phyloP scores from a whole-genome alignment of 2,329 filamentous ascomycete genomes.

The Aphanocladium album region DNA sequence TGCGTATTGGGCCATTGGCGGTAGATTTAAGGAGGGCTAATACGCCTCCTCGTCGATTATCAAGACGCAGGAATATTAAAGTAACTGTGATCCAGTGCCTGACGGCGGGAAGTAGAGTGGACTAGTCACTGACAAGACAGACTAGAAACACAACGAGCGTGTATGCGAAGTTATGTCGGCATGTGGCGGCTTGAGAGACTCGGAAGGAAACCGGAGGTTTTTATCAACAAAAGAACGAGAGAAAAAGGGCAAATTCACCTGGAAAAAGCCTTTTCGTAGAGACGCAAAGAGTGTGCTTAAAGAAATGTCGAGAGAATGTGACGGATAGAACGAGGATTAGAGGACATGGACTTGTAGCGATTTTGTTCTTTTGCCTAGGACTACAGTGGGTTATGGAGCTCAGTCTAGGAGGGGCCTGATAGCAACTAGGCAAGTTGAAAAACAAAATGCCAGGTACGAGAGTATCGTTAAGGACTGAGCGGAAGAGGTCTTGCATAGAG shows the following conservation, averaged over 20 bases:
- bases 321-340: neutral
- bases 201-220: neutral
- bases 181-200: neutral
- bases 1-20: neutral
- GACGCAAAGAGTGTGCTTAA: neutral
- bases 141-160: neutral
- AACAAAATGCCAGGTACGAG: neutral
- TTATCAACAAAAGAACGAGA: neutral
- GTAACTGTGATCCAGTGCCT: neutral
- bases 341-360: neutral
- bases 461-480: conserved; percentile 8
- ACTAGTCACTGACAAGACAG: neutral
- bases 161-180: neutral
- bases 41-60: neutral
- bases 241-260: no score
- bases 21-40: neutral
- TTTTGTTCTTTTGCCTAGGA: neutral
- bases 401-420: neutral
- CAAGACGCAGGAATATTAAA: neutral
- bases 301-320: neutral
- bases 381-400: neutral
- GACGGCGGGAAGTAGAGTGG: neutral
- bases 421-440: neutral
- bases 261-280: neutral
- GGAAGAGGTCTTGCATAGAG: neutral